Percentiles rank a stretch among this genome's conserved stretches.
Conservation (phyloP, 2,329 filamentous ascomycete species). For the Dactylonectria macrodidyma region DNA sequence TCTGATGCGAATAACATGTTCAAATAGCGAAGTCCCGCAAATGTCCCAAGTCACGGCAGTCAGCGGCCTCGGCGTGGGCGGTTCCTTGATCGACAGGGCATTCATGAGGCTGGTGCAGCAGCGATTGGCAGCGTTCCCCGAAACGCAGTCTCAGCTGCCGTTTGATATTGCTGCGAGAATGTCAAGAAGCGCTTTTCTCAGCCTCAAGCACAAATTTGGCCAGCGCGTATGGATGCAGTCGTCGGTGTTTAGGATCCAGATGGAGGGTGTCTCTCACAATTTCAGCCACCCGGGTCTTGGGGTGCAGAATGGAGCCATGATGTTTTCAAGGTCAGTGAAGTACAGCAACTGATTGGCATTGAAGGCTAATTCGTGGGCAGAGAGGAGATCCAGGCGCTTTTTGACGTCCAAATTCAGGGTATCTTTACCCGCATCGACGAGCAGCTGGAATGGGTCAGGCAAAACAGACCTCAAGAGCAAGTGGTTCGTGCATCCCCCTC, state of each 20-base stretch:
- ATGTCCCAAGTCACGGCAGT: slow-evolving; percentile 56
- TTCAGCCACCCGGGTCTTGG: slow-evolving; percentile 55
- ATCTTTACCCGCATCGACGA: slow-evolving; percentile 57
- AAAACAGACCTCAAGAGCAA: slow-evolving; percentile 49
- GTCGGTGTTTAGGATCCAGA: slow-evolving; percentile 56
- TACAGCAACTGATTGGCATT: background rate
- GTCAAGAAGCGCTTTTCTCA: slow-evolving; percentile 56
- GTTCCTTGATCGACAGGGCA: slow-evolving; percentile 61
- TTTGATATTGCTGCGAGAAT: slow-evolving; percentile 55
- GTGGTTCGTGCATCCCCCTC: slow-evolving; percentile 48
- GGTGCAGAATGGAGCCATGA: slow-evolving; percentile 58
- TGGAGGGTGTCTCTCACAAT: slow-evolving; percentile 60
- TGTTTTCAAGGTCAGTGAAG: slow-evolving; percentile 48
- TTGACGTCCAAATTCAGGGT: slow-evolving; percentile 50
- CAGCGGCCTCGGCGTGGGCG: slow-evolving; percentile 61
- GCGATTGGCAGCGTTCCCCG: slow-evolving; percentile 54
- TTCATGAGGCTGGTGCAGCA: slow-evolving; percentile 57
- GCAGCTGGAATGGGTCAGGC: slow-evolving; percentile 57
- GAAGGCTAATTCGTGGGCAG: slow-evolving; percentile 41
- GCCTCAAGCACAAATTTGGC: slow-evolving; percentile 60
- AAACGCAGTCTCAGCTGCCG: slow-evolving; percentile 57
- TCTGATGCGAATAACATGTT: slow-evolving; percentile 57
- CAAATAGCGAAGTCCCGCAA: slow-evolving; percentile 45
- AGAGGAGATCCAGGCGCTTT: slow-evolving; percentile 59
- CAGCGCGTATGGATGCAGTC: slow-evolving; percentile 57